Percentiles rank a stretch among this genome's conserved stretches.
phyloP scores from a whole-genome alignment of 257 asterid species.

The Gynochthodes officinalis region DNA sequence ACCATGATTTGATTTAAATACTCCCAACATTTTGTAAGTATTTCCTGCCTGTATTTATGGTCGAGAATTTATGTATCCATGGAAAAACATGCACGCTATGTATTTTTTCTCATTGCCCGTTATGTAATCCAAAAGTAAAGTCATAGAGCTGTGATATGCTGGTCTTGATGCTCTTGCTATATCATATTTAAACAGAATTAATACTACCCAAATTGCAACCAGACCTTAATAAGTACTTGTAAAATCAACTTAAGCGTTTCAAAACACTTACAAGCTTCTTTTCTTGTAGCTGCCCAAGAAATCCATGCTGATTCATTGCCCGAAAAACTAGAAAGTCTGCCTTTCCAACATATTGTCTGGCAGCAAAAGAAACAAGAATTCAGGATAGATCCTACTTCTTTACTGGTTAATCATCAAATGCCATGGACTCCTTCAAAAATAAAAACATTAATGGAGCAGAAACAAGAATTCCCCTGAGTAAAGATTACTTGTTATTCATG shows the following conservation, averaged over 20 bases:
- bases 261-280: conserved; percentile 77
- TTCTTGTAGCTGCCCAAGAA: conserved; percentile 89
- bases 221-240: not conserved
- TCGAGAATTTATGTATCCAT: not conserved
- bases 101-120: not conserved
- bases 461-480: conserved; percentile 14
- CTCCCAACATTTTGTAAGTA: not conserved
- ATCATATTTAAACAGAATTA: conserved; percentile 4
- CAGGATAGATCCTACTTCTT: not conserved
- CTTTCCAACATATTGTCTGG: conserved; percentile 76
- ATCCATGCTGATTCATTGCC: conserved; percentile 87
- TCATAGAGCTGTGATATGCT: not conserved
- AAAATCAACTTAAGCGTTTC: conserved; percentile 8
- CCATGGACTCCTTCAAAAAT: conserved; percentile 7
- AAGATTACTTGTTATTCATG: conserved; percentile 80
- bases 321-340: conserved; percentile 84
- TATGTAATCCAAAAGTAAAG: not conserved
- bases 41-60: not conserved
- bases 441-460: conserved; percentile 17
- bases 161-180: not conserved
- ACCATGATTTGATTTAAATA: not conserved
- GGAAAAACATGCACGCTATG: not conserved
- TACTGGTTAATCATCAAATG: not conserved
- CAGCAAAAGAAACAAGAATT: conserved; percentile 15
- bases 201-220: not conserved